These are phyloP conservation scores for Typha latifolia DNA, from an alignment of 176 grass and related monocot species.

Conservation along the genomic window DNA sequence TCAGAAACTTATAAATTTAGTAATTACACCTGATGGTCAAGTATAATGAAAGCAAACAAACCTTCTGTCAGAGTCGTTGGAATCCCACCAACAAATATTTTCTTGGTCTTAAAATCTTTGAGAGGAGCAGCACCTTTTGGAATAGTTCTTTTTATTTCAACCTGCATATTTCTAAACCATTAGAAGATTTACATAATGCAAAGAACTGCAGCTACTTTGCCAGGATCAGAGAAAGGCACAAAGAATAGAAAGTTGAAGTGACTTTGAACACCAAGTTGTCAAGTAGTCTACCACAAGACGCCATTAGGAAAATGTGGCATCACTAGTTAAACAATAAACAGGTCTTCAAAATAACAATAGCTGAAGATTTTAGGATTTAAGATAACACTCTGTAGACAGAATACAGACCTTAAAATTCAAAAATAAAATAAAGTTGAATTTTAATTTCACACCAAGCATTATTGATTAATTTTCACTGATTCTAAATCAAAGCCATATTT, in stretches of 20 bases:
- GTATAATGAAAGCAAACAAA: constrained; percentile 6
- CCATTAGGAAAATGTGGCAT: no score
- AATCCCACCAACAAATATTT: constrained; percentile 86
- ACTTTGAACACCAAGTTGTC: no score
- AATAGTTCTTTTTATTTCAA: constrained; percentile 92
- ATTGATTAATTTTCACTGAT: no score
- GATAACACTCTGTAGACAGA: no score
- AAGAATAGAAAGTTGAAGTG: no score
- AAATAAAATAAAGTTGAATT: no score
- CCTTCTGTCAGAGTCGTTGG: constrained; percentile 57
- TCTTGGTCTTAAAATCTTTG: constrained; percentile 92
- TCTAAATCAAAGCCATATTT: no score
- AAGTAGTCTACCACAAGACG: no score
- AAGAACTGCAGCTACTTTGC: not conserved
- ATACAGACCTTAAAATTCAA: no score
- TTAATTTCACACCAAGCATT: no score
- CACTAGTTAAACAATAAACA: no score
- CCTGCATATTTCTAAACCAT: constrained; percentile 29
- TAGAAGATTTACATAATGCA: not conserved
- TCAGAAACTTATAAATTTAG: not conserved
- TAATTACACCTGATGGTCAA: not conserved
- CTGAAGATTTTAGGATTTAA: not conserved
- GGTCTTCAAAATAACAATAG: not conserved
- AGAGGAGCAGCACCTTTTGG: constrained; percentile 76
- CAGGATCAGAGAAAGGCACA: no score